A percentile compares a stretch with the other conserved stretches of the same genome.
Conservation (phyloP, 352 stramenopile species). For the Elongisporangium prolatum region DNA sequence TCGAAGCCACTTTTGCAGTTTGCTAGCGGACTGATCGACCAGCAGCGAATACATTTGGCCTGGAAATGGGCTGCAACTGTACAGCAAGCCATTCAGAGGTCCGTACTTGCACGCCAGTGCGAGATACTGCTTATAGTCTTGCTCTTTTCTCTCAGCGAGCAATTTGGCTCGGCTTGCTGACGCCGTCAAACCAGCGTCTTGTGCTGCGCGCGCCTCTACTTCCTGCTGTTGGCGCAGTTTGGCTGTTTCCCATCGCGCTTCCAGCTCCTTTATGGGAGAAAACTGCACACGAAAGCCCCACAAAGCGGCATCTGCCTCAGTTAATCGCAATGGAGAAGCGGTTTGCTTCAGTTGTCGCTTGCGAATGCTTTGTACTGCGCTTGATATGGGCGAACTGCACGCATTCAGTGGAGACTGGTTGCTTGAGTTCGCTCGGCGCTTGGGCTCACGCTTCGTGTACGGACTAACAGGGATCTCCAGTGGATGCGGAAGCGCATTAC, state of each 20-base stretch:
- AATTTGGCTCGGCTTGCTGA: neutral
- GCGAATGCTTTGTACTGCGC: constrained; percentile 2
- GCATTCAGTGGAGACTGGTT: neutral
- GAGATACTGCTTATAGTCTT: constrained; percentile 5
- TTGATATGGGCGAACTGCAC: neutral
- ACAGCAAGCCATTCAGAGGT: constrained; percentile 2
- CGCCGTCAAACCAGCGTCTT: neutral
- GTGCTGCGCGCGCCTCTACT: neutral
- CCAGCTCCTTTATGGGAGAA: neutral
- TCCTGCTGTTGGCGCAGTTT: neutral
- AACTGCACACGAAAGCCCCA: neutral
- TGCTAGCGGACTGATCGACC: neutral
- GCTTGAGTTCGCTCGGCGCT: neutral
- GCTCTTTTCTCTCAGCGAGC: neutral
- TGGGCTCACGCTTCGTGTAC: neutral
- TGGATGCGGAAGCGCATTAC: constrained; percentile 5
- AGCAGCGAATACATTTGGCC: neutral
- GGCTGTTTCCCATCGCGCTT: neutral
- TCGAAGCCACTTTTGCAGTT: constrained; percentile 2
- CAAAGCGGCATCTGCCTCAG: neutral
- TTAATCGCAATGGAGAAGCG: neutral
- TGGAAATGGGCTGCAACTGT: constrained; percentile 1
- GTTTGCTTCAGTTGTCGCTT: neutral
- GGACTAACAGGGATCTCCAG: neutral
- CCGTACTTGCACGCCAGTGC: constrained; percentile 6